Percentiles rank a stretch among this genome's conserved stretches.
Evolutionary conservation across 2,329 filamentous ascomycete genomes (phyloP).

Genomic region (Chaetomiaceae sp.): DNA sequence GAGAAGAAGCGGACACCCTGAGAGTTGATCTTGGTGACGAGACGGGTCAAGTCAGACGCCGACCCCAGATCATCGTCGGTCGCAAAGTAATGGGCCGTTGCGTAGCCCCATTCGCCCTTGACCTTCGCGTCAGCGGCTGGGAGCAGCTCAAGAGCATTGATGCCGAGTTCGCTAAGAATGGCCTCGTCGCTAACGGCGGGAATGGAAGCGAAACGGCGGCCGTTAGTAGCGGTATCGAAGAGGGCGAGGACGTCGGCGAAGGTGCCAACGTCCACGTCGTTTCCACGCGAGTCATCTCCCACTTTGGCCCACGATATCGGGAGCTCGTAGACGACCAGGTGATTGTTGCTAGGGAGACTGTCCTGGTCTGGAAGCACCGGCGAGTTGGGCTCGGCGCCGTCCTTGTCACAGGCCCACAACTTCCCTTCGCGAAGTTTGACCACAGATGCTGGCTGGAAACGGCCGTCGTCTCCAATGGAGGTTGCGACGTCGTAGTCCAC

Average conservation of each 20-base stretch:
- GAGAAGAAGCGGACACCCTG: constrained; percentile 21
- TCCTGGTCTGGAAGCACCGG: constrained; percentile 1
- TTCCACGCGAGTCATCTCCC: constrained; percentile 8
- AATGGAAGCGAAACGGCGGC: constrained; percentile 16
- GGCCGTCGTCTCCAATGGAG: background rate
- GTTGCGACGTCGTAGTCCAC: constrained; percentile 21
- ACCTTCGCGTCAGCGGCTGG: constrained; percentile 24
- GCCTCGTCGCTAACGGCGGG: constrained; percentile 6
- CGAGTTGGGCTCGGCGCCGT: constrained; percentile 16
- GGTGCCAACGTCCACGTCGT: constrained; percentile 23
- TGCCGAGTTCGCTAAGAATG: constrained; percentile 24
- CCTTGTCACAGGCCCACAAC: constrained; percentile 22
- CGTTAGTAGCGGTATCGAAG: constrained; percentile 11
- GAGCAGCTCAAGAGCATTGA: constrained; percentile 27
- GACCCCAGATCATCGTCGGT: constrained; percentile 25
- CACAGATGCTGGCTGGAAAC: constrained; percentile 22
- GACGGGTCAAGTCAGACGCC: constrained; percentile 15
- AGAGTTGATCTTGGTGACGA: constrained; percentile 20
- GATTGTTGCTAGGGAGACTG: constrained; percentile 22
- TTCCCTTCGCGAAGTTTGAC: constrained; percentile 19
- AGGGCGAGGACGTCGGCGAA: constrained; percentile 25
- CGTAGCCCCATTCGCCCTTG: constrained; percentile 24
- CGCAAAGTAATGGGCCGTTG: constrained; percentile 26
- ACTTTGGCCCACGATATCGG: constrained; percentile 24
- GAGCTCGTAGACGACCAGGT: constrained; percentile 27